Evolutionary conservation across 257 asterid genomes (phyloP).

Genomic region (Solanum dulcamara): DNA sequence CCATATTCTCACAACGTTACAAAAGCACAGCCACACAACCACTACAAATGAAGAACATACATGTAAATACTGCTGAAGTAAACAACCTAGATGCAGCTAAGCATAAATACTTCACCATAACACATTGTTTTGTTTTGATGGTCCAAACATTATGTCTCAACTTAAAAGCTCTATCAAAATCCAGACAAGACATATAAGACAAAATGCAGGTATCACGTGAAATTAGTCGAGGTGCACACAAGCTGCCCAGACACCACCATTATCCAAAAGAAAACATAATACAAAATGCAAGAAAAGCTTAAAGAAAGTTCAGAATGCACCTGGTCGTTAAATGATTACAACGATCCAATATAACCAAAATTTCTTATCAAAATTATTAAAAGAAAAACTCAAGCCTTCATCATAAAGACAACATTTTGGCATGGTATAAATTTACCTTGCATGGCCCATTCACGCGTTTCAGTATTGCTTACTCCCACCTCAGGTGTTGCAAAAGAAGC

Average conservation of each 20-base stretch:
- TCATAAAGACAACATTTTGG: neutral
- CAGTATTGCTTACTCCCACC: constrained; percentile 39
- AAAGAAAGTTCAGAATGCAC: neutral
- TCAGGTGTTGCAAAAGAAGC: constrained; percentile 56
- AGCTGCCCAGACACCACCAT: neutral
- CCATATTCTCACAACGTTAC: neutral
- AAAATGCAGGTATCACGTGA: neutral
- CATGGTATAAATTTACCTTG: constrained; percentile 42
- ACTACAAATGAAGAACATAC: neutral
- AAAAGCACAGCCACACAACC: neutral
- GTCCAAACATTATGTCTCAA: neutral
- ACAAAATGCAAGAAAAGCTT: neutral
- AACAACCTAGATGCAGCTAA: neutral
- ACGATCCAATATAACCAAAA: neutral
- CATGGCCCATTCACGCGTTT: constrained; percentile 80
- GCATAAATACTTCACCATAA: neutral
- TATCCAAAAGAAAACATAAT: neutral
- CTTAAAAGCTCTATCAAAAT: neutral
- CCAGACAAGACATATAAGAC: neutral
- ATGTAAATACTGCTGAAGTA: neutral
- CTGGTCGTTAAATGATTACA: neutral
- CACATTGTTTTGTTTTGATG: neutral
- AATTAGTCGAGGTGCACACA: neutral
- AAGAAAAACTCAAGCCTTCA: neutral
- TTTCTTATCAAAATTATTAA: neutral